Evolutionary conservation across 2,329 filamentous ascomycete species (phyloP).

Genomic region (Boeremia lycopersici): DNA sequence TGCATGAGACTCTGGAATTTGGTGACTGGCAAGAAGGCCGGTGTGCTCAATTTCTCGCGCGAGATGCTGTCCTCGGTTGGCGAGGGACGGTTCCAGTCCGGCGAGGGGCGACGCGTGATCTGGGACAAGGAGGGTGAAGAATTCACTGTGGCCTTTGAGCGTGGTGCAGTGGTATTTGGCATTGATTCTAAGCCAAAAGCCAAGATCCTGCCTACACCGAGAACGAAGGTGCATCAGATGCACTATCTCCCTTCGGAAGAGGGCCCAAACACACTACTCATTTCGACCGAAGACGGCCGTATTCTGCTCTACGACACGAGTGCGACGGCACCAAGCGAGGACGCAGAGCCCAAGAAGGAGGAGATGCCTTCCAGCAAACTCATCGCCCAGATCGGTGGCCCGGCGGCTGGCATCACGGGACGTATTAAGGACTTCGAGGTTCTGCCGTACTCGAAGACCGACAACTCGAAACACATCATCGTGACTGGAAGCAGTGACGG

Average conservation of each 20-base stretch:
- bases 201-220: conserved; percentile 68
- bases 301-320: conserved; percentile 82
- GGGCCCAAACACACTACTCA: conserved; percentile 66
- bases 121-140: conserved; percentile 82
- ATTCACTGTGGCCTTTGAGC: conserved; percentile 88
- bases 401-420: conserved; percentile 66
- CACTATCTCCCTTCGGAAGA: conserved; percentile 66
- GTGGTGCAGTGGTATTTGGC: conserved; percentile 82
- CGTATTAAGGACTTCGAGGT: conserved; percentile 90
- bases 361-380: conserved; percentile 64
- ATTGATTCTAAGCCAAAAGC: conserved; percentile 85
- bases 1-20: conserved; percentile 96
- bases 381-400: conserved; percentile 80
- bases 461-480: conserved; percentile 57
- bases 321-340: conserved; percentile 50
- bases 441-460: conserved; percentile 53
- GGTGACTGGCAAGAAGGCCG: conserved; percentile 93
- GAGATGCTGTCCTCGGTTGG: conserved; percentile 75
- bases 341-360: conserved; percentile 45
- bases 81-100: conserved; percentile 75
- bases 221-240: conserved; percentile 84
- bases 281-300: conserved; percentile 89
- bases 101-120: conserved; percentile 80
- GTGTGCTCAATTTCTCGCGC: conserved; percentile 82
- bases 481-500: conserved; percentile 86